These are phyloP conservation scores for Colletotrichum lentis DNA, from an alignment of 2,329 filamentous ascomycete species.

Conservation along the genomic window DNA sequence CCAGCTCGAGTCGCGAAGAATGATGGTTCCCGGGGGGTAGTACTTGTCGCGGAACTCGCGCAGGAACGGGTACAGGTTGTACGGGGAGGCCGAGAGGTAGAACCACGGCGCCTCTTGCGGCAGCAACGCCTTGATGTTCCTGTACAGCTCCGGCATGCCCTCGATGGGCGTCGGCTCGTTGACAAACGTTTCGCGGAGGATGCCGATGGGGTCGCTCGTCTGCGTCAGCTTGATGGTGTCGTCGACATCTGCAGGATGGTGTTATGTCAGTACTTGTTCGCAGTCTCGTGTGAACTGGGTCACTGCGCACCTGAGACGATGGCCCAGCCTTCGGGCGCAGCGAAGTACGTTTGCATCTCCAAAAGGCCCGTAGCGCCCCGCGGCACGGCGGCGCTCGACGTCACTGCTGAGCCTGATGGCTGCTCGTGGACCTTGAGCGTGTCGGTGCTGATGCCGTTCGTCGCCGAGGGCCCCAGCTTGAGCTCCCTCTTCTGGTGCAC, in stretches of 20 bases:
- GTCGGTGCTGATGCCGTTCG: conserved; percentile 76
- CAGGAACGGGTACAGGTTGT: conserved; percentile 92
- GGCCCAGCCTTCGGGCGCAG: conserved; percentile 80
- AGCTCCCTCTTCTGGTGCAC: conserved; percentile 60
- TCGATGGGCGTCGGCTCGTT: conserved; percentile 74
- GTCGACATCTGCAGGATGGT: conserved; percentile 73
- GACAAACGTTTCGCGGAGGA: conserved; percentile 84
- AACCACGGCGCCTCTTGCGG: conserved; percentile 77
- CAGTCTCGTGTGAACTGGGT: neutral
- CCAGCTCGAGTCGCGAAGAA: conserved; percentile 87
- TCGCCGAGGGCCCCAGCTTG: conserved; percentile 73
- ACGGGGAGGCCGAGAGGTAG: conserved; percentile 92
- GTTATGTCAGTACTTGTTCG: conserved; percentile 36
- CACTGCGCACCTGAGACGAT: conserved; percentile 73
- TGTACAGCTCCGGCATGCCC: conserved; percentile 88
- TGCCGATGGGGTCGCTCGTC: conserved; percentile 80
- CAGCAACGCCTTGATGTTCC: conserved; percentile 64
- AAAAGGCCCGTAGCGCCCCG: conserved; percentile 62
- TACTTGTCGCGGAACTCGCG: conserved; percentile 73
- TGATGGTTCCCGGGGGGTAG: conserved; percentile 80
- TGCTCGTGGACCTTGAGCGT: conserved; percentile 60
- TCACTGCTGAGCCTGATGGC: conserved; percentile 55
- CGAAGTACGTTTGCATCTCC: conserved; percentile 76
- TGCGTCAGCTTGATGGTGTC: conserved; percentile 94
- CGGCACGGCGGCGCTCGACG: conserved; percentile 60